A percentile compares a stretch with the other conserved stretches of the same genome.
Conservation (phyloP, 106 monocot species). For the Acorus gramineus region DNA sequence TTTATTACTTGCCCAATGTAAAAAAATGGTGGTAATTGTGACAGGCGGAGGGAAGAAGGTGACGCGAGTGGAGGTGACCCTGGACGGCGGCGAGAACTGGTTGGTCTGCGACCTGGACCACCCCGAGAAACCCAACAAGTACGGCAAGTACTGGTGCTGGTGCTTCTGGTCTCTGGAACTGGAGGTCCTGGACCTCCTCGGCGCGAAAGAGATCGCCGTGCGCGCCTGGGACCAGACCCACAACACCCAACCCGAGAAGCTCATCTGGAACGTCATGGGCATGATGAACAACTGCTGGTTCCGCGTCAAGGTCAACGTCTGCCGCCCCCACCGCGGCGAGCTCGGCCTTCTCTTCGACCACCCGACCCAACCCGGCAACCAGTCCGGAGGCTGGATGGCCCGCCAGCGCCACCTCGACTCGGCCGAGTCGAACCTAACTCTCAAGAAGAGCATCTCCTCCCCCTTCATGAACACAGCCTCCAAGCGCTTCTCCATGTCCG, state of each 20-base stretch:
- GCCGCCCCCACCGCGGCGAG: slow-evolving; percentile 57
- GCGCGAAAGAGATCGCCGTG: slow-evolving; percentile 73
- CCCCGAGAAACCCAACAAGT: slow-evolving; percentile 76
- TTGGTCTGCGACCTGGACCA: slow-evolving; percentile 48
- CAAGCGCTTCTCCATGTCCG: slow-evolving; percentile 36
- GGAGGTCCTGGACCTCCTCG: slow-evolving; percentile 51
- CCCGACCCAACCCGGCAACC: slow-evolving; percentile 83
- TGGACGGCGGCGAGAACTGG: slow-evolving; percentile 92
- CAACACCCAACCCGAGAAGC: slow-evolving; percentile 94
- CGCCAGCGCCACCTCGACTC: slow-evolving; percentile 47
- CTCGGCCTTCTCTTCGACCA: slow-evolving; percentile 77
- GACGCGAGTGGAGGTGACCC: slow-evolving; percentile 89
- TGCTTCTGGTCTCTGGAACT: slow-evolving; percentile 90
- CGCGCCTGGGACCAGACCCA: slow-evolving; percentile 85
- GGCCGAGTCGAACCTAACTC: slow-evolving; percentile 14
- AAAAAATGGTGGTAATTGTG: not conserved
- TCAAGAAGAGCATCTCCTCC: slow-evolving; percentile 56
- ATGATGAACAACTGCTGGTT: slow-evolving; percentile 99
- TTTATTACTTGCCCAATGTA: no score
- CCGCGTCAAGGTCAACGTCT: slow-evolving; percentile 46
- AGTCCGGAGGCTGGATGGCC: slow-evolving; percentile 83
- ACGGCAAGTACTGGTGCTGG: slow-evolving; percentile 99
- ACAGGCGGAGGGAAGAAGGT: slow-evolving; percentile 89
- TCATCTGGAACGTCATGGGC: slow-evolving; percentile 96
- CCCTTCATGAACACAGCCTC: slow-evolving; percentile 56